Base-by-base conservation (phyloP, 768 basidiomycete species). In the Macrolepiota albuminosa region DNA sequence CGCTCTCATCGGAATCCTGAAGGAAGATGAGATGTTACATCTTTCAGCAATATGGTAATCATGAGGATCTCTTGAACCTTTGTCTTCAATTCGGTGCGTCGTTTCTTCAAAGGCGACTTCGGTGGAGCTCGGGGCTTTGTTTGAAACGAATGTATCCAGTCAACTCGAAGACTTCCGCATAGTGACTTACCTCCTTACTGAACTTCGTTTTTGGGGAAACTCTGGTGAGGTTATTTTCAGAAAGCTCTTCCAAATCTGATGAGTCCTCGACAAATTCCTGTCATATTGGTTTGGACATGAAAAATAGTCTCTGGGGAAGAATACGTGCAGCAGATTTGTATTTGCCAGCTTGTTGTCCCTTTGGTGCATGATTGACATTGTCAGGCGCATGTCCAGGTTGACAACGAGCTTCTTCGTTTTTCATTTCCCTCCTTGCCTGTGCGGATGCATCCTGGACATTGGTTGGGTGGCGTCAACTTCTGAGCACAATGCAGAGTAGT, bases 291-390 rank as follows among this genome's bases (percentile, higher is more conserved):
- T 18, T 13, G 43, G 24, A 50, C 39, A 18, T 43, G 18, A 37
- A 2, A 11, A 18, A 46, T 9, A 14, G n/a, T 39, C 26, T 36
- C 26, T n/a, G 26, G 39, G 21, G 47, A 45, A 36, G 45, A 43
- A 14, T n/a, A 33, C 71, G 43, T 57, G 78, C 79, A 18, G 68
- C 59, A 34, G 79, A 77, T 63, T 79, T 78, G 67, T 69, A 79
- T 46, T 40, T 57, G 29, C 29, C n/a, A 31, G 6, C n/a, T 31
- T 49, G 58, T 29, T 18, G 57, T 21, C 21, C 21, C 21, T 21
- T 21, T n/a, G 37, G 8, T 14, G 29, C 11, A 16, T 51, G 14
- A 11, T 57, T 13, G 48, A 39, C n/a, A 10, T 10, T 39, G 42
- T 43, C 36, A 26, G 18, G 6, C 6, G 0, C 14, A 26, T 56